Evolutionary conservation across 176 grass and related monocot genomes (phyloP), one percentile per base, ranked within the genome.

Genomic region (Carex cristatella): DNA sequence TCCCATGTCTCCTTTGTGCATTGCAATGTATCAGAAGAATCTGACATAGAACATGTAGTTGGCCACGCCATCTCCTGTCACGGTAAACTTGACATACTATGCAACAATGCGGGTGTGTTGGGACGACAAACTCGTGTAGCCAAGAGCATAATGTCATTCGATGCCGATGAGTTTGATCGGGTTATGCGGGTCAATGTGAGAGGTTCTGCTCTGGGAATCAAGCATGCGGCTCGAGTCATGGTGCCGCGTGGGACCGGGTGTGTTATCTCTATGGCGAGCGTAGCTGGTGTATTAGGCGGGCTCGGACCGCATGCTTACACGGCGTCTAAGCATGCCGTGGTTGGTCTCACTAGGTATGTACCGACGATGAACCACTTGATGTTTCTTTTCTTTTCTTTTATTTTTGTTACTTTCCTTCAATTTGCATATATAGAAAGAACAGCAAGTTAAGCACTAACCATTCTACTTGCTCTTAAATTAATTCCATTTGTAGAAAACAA

Each of bases 301-400:
- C 91, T 99, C 1, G 96, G 97, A 11, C 93, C 97, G 0, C 97
- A 99, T 90, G 97, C 93, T 2, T 99, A 99, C 90, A 94, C 97
- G 0, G 93, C 97, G 0, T 99, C 97, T 68, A 94, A 99, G 93
- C 97, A 99, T 89, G 97, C 97, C 32, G 57, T 99, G 73, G 93
- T 99, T 3, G 97, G 97, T 10, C 91, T 99, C 28, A 99, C 97
- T 77, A 94, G 90, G 81, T 83, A 83, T 6, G 23, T 23, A 23
- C 23, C 23, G 23, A 23, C 2, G n/a, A 63, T 19, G 12, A 18
- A 42, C 72, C 0, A 75, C 4, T 51, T 49, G 4, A 51, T 51
- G 48, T 2, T 49, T 49, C 38, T 19, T 49, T 49, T 73, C 3
- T 48, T 19, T 53, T 10, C 13, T 48, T 19, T 53, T 10, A 4